Percentiles rank a stretch among this genome's conserved stretches.
Evolutionary conservation across 257 asterid genomes (phyloP).

Genomic region (Capsicum baccatum): DNA sequence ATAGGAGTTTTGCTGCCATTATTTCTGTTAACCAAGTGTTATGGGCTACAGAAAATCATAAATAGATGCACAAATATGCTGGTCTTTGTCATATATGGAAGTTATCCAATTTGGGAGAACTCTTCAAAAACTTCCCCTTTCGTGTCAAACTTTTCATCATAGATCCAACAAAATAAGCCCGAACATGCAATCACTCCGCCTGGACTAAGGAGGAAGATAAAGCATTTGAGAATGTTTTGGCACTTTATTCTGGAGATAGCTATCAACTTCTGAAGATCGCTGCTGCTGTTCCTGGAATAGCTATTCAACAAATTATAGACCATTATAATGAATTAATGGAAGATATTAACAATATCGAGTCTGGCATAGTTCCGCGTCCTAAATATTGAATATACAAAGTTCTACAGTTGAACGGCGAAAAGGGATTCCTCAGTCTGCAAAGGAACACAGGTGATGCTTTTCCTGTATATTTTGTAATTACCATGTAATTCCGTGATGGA

Average conservation of each 20-base stretch:
- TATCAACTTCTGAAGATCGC: neutral
- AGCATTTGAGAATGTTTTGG: neutral
- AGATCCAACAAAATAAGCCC: neutral
- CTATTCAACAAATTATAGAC: neutral
- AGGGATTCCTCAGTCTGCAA: constrained; percentile 52
- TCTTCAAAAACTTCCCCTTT: constrained; percentile 12
- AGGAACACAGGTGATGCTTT: constrained; percentile 49
- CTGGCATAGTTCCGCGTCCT: neutral
- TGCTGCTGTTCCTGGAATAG: neutral
- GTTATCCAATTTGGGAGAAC: neutral
- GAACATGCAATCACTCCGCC: neutral
- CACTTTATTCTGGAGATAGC: neutral
- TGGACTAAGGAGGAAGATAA: constrained; percentile 6
- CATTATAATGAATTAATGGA: neutral
- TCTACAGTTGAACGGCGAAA: constrained; percentile 14
- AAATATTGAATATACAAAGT: neutral
- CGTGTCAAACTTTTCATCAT: neutral
- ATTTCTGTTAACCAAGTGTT: constrained; percentile 26
- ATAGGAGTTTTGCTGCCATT: neutral
- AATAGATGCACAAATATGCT: neutral
- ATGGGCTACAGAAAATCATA: neutral
- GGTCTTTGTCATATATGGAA: constrained; percentile 11
- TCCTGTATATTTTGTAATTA: neutral
- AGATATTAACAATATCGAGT: neutral
- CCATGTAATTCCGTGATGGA: too few species aligned